These are phyloP conservation scores for Chlamydomonas eustigma DNA, from an alignment of 139 green algal genomes.

Conservation along the genomic window DNA sequence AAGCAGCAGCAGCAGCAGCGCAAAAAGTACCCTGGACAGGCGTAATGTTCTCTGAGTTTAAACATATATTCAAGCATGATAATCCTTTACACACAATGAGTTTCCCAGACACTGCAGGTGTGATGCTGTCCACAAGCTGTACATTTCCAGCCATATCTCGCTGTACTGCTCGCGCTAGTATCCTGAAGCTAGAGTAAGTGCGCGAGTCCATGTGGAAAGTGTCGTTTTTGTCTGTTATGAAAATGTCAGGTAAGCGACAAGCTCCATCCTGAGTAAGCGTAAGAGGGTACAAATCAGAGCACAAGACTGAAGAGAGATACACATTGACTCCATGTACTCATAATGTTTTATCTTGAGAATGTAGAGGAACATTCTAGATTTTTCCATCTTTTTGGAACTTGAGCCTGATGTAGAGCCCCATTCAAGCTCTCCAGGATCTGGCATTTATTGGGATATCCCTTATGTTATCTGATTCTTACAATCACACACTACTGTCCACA, in stretches of 20 bases:
- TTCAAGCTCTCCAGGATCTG: background rate
- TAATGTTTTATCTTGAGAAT: background rate
- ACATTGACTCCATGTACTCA: background rate
- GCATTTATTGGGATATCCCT: background rate
- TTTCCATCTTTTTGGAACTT: background rate
- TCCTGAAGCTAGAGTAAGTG: constrained; percentile 38
- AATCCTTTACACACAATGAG: constrained; percentile 57
- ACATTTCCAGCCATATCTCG: constrained; percentile 27
- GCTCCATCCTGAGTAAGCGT: constrained; percentile 27
- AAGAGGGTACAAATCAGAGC: background rate
- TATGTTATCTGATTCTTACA: too few species aligned
- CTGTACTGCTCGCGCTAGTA: constrained; percentile 39
- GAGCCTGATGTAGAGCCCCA: background rate
- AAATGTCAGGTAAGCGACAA: constrained; percentile 45
- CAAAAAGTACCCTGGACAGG: background rate
- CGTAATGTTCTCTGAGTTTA: too few species aligned
- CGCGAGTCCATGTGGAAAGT: constrained; percentile 40
- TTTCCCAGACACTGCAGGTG: constrained; percentile 31
- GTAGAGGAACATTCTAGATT: background rate
- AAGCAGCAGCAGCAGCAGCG: background rate
- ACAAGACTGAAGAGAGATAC: background rate
- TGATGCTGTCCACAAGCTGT: constrained; percentile 27
- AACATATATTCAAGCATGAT: too few species aligned
- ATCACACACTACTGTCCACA: too few species aligned
- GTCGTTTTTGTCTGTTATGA: constrained; percentile 50